phyloP scores from a whole-genome alignment of 2,329 filamentous ascomycete species.

The Fonsecaea monophora region DNA sequence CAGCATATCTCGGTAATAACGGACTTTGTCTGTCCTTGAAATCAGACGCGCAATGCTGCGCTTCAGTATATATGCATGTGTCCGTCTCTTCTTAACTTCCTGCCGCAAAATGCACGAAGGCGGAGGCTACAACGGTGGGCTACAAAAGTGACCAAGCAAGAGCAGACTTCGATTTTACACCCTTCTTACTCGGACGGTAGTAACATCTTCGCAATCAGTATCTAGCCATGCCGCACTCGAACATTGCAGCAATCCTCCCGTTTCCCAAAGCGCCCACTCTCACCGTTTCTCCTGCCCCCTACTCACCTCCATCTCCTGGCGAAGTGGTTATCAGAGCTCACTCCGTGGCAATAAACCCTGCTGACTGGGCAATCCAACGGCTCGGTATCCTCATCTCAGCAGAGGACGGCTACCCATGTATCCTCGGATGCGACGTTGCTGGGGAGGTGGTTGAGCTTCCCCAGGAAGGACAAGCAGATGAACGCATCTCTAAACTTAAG shows the following conservation, averaged over 20 bases:
- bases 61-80: not conserved
- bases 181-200: not conserved
- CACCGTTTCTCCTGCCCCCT: constrained; percentile 34
- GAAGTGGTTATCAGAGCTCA: constrained; percentile 41
- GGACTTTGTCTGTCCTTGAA: not conserved
- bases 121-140: too few species aligned
- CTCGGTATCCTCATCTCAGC: constrained; percentile 37
- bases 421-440: constrained; percentile 54
- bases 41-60: not conserved
- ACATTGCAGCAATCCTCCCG: constrained; percentile 38
- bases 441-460: constrained; percentile 54
- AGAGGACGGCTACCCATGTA: constrained; percentile 45
- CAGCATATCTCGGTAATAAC: not conserved
- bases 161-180: not conserved
- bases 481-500: constrained; percentile 49
- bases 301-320: constrained; percentile 29
- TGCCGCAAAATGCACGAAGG: not conserved
- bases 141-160: too few species aligned
- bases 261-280: constrained; percentile 34
- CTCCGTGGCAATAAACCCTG: constrained; percentile 39
- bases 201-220: not conserved
- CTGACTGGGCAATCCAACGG: constrained; percentile 48
- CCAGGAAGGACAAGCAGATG: constrained; percentile 33
- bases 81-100: not conserved
- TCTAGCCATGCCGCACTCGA: constrained; percentile 19